Percentiles rank a stretch among this genome's conserved stretches.
phyloP scores from a whole-genome alignment of 2,329 filamentous ascomycete species.

The Alternaria sp. region DNA sequence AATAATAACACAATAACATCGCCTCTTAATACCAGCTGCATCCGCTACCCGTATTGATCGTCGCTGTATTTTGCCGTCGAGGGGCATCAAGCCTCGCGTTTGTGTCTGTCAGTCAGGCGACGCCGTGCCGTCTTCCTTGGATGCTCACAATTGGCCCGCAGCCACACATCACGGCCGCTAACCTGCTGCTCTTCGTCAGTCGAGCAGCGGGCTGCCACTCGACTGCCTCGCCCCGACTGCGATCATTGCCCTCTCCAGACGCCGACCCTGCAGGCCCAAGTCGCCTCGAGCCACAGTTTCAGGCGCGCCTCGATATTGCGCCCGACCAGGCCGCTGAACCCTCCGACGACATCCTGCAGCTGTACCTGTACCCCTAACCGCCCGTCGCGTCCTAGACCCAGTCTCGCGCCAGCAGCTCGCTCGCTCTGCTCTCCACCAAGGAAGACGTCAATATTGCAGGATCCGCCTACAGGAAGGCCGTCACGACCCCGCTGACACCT shows the following conservation, averaged over 20 bases:
- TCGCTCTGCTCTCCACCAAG: neutral
- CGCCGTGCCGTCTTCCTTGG: constrained; percentile 28
- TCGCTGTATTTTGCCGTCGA: constrained; percentile 11
- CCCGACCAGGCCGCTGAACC: constrained; percentile 8
- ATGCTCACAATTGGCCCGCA: constrained; percentile 30
- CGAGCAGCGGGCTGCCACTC: constrained; percentile 24
- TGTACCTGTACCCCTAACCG: constrained; percentile 22
- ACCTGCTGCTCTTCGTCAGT: constrained; percentile 26
- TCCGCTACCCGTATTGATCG: constrained; percentile 13
- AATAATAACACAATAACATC: constrained; percentile 8
- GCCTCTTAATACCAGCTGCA: neutral
- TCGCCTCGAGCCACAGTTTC: constrained; percentile 29
- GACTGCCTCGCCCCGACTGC: constrained; percentile 16
- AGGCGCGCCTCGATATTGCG: constrained; percentile 16
- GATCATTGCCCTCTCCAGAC: constrained; percentile 34
- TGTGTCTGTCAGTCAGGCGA: constrained; percentile 33
- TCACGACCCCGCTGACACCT: constrained; percentile 2
- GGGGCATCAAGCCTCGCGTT: neutral
- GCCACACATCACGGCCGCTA: constrained; percentile 33
- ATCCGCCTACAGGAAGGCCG: neutral
- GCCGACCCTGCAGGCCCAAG: constrained; percentile 36
- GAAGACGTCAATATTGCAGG: neutral
- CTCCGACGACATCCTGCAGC: constrained; percentile 3
- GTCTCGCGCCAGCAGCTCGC: neutral
- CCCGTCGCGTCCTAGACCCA: constrained; percentile 4